Evolutionary conservation across 176 grass and related monocot species (phyloP).

Genomic region (Carex littledalei): DNA sequence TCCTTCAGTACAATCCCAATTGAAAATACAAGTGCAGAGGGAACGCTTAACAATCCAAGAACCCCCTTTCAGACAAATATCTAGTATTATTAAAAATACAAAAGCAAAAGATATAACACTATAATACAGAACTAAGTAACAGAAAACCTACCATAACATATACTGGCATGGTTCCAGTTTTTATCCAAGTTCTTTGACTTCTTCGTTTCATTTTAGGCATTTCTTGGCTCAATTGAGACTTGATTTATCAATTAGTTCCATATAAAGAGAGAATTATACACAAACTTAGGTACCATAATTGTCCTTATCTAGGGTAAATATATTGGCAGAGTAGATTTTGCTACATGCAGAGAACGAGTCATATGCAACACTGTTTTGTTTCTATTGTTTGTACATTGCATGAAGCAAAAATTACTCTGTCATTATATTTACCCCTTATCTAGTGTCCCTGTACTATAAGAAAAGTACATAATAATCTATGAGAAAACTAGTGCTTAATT

Average conservation of each 20-base stretch:
- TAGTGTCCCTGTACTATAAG: too few relatives aligned
- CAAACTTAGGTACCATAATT: background rate
- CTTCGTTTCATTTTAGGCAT: background rate
- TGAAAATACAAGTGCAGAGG: slow-evolving; percentile 56
- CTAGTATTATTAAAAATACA: background rate
- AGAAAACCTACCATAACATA: too few relatives aligned
- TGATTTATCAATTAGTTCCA: background rate
- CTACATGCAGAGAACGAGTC: too few relatives aligned
- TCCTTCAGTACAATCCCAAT: slow-evolving; percentile 64
- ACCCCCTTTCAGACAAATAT: slow-evolving; percentile 40
- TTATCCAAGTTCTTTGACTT: background rate
- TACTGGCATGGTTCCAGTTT: background rate
- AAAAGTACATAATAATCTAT: too few relatives aligned
- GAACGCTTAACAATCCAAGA: slow-evolving; percentile 74
- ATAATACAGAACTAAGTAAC: background rate
- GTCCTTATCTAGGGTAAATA: too few relatives aligned
- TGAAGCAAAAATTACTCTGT: too few relatives aligned
- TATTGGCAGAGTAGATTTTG: too few relatives aligned
- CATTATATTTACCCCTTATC: too few relatives aligned
- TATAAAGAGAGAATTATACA: background rate
- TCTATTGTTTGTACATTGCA: too few relatives aligned
- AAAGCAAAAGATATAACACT: background rate
- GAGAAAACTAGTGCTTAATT: background rate
- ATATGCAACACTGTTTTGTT: too few relatives aligned
- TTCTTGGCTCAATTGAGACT: background rate